Conservation (phyloP, 208 protist species). For the Tritrichomonas foetus region DNA sequence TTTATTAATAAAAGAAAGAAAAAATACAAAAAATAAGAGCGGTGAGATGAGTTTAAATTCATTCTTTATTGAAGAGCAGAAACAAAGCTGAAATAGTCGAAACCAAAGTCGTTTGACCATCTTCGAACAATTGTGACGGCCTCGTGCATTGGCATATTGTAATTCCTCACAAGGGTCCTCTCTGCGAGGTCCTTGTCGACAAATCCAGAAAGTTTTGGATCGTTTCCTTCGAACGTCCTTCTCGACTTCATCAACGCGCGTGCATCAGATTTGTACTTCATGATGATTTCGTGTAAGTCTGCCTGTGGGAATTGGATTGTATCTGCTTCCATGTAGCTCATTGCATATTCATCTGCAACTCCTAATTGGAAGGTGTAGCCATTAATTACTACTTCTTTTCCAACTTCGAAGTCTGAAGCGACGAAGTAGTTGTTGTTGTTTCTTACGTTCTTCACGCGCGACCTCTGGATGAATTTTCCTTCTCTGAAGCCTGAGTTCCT, state of each 20-base stretch:
- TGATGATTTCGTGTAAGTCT: background rate
- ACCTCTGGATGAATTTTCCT: constrained; percentile 51
- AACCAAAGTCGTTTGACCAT: background rate
- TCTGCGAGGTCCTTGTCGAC: background rate
- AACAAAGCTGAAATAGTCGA: background rate
- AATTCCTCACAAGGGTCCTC: background rate
- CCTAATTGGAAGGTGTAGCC: background rate
- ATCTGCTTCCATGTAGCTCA: constrained; percentile 16
- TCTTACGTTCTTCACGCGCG: background rate
- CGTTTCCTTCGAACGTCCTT: background rate
- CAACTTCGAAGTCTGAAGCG: constrained; percentile 41
- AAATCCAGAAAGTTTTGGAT: background rate
- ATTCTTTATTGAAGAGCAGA: constrained; percentile 10
- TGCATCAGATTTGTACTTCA: background rate
- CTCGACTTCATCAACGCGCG: background rate
- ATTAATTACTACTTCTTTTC: background rate
- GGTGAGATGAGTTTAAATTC: too few species aligned
- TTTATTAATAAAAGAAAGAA: too few species aligned
- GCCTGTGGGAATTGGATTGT: background rate
- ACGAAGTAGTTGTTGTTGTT: background rate
- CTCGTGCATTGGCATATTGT: background rate
- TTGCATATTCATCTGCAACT: background rate
- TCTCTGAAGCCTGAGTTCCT: constrained; percentile 51
- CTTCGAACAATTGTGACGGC: background rate
- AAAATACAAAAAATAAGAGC: too few species aligned